phyloP scores from a whole-genome alignment of 495 filamentous ascomycete genomes.

The Penicillium soppii region DNA sequence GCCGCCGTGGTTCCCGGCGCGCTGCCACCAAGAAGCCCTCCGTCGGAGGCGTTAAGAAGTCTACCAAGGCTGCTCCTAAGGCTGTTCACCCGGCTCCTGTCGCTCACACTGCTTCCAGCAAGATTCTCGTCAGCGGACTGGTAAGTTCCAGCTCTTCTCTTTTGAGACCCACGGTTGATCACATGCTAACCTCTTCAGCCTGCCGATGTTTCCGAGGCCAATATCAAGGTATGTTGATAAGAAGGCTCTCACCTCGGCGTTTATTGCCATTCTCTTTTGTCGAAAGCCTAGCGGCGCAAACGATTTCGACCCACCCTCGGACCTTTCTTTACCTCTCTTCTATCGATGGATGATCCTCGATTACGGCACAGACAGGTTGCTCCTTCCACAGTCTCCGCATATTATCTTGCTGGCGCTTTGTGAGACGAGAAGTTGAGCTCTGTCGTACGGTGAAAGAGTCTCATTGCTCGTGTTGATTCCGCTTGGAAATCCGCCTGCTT shows the following conservation, averaged over 20 bases:
- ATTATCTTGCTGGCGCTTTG: conserved; percentile 30
- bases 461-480: conserved; percentile 16
- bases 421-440: conserved; percentile 48
- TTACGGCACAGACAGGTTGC: conserved; percentile 34
- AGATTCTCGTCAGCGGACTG: conserved; percentile 97
- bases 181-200: conserved; percentile 66
- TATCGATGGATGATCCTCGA: conserved; percentile 26
- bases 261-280: conserved; percentile 52
- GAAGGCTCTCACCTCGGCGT: conserved; percentile 57
- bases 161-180: neutral
- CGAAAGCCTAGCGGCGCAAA: conserved; percentile 44
- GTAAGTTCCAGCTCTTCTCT: conserved; percentile 55
- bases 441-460: conserved; percentile 38
- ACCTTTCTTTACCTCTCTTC: conserved; percentile 27
- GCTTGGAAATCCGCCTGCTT: conserved; percentile 19
- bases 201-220: conserved; percentile 86
- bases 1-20: conserved; percentile 52
- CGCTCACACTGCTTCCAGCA: conserved; percentile 66
- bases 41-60: conserved; percentile 87
- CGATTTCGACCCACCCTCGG: conserved; percentile 35
- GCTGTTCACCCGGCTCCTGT: conserved; percentile 61
- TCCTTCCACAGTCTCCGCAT: conserved; percentile 42
- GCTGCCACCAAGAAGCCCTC: conserved; percentile 51
- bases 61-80: conserved; percentile 61
- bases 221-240: conserved; percentile 99